These are phyloP conservation scores for Epichloe coenophiala DNA, from an alignment of 2,329 filamentous ascomycete species.

Conservation along the genomic window DNA sequence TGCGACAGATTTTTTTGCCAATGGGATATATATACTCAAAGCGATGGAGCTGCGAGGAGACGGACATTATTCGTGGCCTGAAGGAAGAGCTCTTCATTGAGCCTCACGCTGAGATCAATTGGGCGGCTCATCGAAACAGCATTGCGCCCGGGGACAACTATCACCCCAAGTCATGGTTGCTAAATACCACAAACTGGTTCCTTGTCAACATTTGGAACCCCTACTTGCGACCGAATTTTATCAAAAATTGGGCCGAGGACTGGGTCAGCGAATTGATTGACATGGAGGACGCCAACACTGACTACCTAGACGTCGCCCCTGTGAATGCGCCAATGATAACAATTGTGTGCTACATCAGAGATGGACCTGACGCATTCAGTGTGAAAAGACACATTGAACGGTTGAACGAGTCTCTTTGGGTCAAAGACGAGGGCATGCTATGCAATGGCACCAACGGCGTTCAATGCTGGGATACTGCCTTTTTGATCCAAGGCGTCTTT, in stretches of 20 bases:
- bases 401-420: slow-evolving; percentile 77
- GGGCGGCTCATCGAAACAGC: slow-evolving; percentile 64
- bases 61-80: slow-evolving; percentile 57
- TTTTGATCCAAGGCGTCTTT: slow-evolving; percentile 69
- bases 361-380: slow-evolving; percentile 61
- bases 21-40: slow-evolving; percentile 88
- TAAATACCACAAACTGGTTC: slow-evolving; percentile 67
- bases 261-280: slow-evolving; percentile 75
- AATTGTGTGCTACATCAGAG: slow-evolving; percentile 70
- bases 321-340: slow-evolving; percentile 87
- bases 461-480: slow-evolving; percentile 92
- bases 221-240: slow-evolving; percentile 50
- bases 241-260: slow-evolving; percentile 63
- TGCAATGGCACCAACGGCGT: slow-evolving; percentile 97
- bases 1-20: slow-evolving; percentile 86
- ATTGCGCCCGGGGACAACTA: slow-evolving; percentile 77
- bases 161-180: slow-evolving; percentile 75
- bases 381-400: slow-evolving; percentile 69
- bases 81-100: slow-evolving; percentile 73
- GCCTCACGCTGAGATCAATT: slow-evolving; percentile 65
- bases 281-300: slow-evolving; percentile 88
- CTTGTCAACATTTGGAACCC: slow-evolving; percentile 71
- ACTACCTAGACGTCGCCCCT: slow-evolving; percentile 72
- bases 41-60: slow-evolving; percentile 63
- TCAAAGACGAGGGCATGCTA: slow-evolving; percentile 85